Base-by-base conservation (phyloP, 208 protist genomes). In the Trypanosoma lewisi region DNA sequence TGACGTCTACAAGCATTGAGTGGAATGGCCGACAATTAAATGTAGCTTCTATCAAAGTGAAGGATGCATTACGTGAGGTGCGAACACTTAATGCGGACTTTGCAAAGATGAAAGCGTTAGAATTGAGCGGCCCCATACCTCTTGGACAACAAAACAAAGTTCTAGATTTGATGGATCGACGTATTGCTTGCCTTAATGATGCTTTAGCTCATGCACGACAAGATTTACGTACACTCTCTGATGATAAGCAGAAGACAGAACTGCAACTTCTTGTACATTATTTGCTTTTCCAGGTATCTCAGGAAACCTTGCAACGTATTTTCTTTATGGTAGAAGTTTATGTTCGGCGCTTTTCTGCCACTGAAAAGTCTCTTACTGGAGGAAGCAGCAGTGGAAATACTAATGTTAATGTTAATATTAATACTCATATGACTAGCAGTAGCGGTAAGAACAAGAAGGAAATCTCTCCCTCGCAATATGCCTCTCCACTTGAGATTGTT, bases 161-260 rank as follows among this genome's bases (percentile, higher is more conserved):
- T 19, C 82, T 95, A 6, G 89, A 95, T 44, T 48, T 89, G 21
- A 83, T 92, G 68, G 89, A 95, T 67, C 77, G 89, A 52, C 80
- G 83, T 55, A 85, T 92, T 52, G 78, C 72, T 56, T 82, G 69
- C 73, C 86, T 86, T 72, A 92, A 95, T 75, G 89, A 92, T 62
- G 89, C 85, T 5, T 73, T 95, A 25, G 75, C 67, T 11, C 83
- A 92, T 75, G 82, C 82, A 34, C 77, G 81, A 8, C 79, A 91
- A 70, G 89, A 86, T 61, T 75, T 90, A 28, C 85, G 85, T 53
- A 63, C 37, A 7, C 73, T 80, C 0, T 52, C 59, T 12, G 83
- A 89, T 55, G 63, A 65, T 23, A 45, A 27, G 17, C 68, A 82
- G 28, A 70, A 75, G 68, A 86, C 75, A 19, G 79, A 88, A 64